phyloP scores from a whole-genome alignment of 495 filamentous ascomycete species.

The Bryoglossum gracile region DNA sequence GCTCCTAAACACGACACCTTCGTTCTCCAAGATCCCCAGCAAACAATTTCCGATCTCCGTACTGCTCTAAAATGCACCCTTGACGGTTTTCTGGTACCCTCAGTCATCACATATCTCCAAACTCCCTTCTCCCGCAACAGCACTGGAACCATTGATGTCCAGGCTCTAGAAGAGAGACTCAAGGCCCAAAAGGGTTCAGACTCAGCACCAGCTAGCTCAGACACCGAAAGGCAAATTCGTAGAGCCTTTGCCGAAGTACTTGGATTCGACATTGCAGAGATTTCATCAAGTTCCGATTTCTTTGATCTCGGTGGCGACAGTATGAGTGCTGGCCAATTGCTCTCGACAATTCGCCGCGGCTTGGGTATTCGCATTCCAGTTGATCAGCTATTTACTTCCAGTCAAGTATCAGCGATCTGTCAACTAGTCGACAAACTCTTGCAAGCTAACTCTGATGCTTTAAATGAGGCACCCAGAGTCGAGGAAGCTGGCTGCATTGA shows the following conservation, averaged over 20 bases:
- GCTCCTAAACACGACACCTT: neutral
- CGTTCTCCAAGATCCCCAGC: neutral
- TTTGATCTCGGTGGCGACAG: slow-evolving; percentile 41
- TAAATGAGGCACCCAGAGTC: neutral
- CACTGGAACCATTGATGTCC: slow-evolving; percentile 24
- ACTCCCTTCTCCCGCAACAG: slow-evolving; percentile 25
- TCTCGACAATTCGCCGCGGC: slow-evolving; percentile 33
- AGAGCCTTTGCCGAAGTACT: slow-evolving; percentile 29
- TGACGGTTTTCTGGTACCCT: slow-evolving; percentile 30
- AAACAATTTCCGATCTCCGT: neutral
- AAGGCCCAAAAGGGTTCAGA: neutral
- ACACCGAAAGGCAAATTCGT: slow-evolving; percentile 27
- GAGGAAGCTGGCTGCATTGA: slow-evolving; percentile 25
- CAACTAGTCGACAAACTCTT: slow-evolving; percentile 10
- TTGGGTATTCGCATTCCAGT: slow-evolving; percentile 32
- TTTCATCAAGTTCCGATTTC: slow-evolving; percentile 30
- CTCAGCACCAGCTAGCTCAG: neutral
- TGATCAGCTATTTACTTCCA: slow-evolving; percentile 34
- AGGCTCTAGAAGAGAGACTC: neutral
- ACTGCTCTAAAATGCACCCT: slow-evolving; percentile 2
- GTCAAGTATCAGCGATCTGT: slow-evolving; percentile 26
- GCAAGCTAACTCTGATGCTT: neutral
- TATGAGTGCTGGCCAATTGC: slow-evolving; percentile 34
- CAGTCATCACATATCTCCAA: slow-evolving; percentile 24
- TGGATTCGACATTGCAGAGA: slow-evolving; percentile 21